Percentiles rank a stretch among this genome's conserved stretches.
Evolutionary conservation across 2,329 filamentous ascomycete species (phyloP).

Genomic region (Ceratocystiopsis minuta): DNA sequence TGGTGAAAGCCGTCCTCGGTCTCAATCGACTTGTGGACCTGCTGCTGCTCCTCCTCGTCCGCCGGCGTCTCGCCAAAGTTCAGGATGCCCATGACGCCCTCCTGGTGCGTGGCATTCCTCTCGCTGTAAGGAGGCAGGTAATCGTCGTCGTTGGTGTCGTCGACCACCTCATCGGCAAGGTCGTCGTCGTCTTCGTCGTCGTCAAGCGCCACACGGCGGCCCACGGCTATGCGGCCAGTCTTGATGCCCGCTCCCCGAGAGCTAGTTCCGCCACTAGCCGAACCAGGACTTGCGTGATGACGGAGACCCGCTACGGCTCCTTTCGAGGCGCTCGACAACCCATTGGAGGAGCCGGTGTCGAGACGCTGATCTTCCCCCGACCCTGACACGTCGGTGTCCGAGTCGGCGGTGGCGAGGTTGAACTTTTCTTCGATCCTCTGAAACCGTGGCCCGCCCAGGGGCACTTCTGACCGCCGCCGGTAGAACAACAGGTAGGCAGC

Average conservation of each 20-base stretch:
- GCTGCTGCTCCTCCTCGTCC: constrained; percentile 7
- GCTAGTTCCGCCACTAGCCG: constrained; percentile 20
- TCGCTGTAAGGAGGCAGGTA: neutral
- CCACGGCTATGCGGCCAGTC: neutral
- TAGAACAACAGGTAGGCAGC: constrained; percentile 93
- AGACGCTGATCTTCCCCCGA: constrained; percentile 74
- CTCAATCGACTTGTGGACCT: constrained; percentile 26
- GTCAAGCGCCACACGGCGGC: neutral
- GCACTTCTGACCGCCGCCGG: constrained; percentile 57
- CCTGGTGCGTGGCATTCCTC: neutral
- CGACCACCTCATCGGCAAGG: constrained; percentile 1
- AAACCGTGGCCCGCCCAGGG: constrained; percentile 65
- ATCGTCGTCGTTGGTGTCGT: constrained; percentile 15
- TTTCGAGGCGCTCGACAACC: constrained; percentile 76
- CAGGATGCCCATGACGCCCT: constrained; percentile 1
- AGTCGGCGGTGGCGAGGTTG: constrained; percentile 19
- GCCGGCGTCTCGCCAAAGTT: constrained; percentile 5
- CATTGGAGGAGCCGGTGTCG: constrained; percentile 65
- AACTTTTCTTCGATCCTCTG: constrained; percentile 50
- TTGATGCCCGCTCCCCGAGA: neutral
- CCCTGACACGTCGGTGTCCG: constrained; percentile 24
- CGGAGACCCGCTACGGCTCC: constrained; percentile 59
- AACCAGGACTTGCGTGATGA: constrained; percentile 41
- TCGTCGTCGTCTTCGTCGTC: neutral
- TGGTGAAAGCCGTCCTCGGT: constrained; percentile 20